phyloP scores from a whole-genome alignment of 2,329 filamentous ascomycete genomes.

The Ploettnerulaceae sp. region DNA sequence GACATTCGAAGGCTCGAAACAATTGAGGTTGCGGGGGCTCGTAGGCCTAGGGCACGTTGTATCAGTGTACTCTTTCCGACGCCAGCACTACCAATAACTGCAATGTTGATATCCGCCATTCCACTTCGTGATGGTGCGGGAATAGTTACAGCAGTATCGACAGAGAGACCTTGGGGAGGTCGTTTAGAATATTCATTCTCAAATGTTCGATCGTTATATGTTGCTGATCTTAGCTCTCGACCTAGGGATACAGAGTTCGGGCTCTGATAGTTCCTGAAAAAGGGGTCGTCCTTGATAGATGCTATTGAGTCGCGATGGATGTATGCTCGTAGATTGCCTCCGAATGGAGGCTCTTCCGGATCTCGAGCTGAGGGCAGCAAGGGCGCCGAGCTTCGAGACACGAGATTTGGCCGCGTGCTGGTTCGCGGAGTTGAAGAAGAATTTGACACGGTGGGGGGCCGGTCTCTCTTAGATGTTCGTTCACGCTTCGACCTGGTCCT shows the following conservation, averaged over 20 bases:
- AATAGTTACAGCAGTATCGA: conserved; percentile 24
- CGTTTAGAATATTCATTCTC: conserved; percentile 14
- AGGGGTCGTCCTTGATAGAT: conserved; percentile 52
- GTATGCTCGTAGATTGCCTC: conserved; percentile 23
- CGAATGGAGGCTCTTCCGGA: conserved; percentile 8
- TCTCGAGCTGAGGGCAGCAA: conserved; percentile 15
- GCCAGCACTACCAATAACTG: conserved; percentile 60
- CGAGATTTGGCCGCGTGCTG: conserved; percentile 11
- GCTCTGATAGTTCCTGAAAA: conserved; percentile 46
- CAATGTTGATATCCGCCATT: conserved; percentile 55
- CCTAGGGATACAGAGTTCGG: conserved; percentile 33
- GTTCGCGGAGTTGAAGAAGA: conserved; percentile 16
- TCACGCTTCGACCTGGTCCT: conserved; percentile 13
- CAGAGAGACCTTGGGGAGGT: conserved; percentile 15
- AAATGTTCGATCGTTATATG: conserved; percentile 17
- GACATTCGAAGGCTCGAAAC: conserved; percentile 53
- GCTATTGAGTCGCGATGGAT: conserved; percentile 44
- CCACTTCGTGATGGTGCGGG: conserved; percentile 30
- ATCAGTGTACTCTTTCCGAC: conserved; percentile 67
- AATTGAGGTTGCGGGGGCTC: conserved; percentile 48
- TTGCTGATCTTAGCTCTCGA: conserved; percentile 31
- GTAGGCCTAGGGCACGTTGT: conserved; percentile 55
- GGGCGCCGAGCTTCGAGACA: conserved; percentile 21
- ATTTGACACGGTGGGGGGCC: conserved; percentile 7
- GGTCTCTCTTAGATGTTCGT: conserved; percentile 12